Percentiles rank a stretch among this genome's conserved stretches.
Conservation (phyloP, 2,329 filamentous ascomycete species). For the Didymella lethalis region DNA sequence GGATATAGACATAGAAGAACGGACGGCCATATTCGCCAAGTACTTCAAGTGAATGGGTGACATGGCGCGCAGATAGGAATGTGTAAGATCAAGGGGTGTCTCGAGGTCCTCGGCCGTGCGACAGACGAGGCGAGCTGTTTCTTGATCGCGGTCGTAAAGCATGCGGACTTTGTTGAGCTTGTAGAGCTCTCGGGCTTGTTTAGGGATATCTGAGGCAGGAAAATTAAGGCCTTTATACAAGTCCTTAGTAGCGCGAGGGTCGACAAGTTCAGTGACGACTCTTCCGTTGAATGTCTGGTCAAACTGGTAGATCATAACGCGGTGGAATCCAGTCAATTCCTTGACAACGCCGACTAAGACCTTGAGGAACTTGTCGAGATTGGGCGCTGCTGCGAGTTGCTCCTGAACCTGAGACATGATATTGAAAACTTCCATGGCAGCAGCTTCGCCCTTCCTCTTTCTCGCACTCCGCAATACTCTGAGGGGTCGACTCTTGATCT, state of each 20-base stretch:
- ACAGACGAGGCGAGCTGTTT: slow-evolving; percentile 83
- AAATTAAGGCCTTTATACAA: slow-evolving; percentile 89
- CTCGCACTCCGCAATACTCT: slow-evolving; percentile 77
- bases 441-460: slow-evolving; percentile 77
- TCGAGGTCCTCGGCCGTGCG: slow-evolving; percentile 76
- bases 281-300: slow-evolving; percentile 82
- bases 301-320: slow-evolving; percentile 93
- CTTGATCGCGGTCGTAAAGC: slow-evolving; percentile 82
- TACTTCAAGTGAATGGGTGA: slow-evolving; percentile 91
- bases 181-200: slow-evolving; percentile 87
- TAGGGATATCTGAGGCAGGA: slow-evolving; percentile 85
- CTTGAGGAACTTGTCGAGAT: slow-evolving; percentile 77
- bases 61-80: slow-evolving; percentile 86
- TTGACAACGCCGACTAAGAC: slow-evolving; percentile 86
- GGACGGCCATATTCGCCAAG: slow-evolving; percentile 84
- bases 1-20: slow-evolving; percentile 94
- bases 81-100: slow-evolving; percentile 79
- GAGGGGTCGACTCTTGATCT: slow-evolving; percentile 78
- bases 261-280: slow-evolving; percentile 86
- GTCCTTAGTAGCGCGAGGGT: slow-evolving; percentile 79
- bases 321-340: slow-evolving; percentile 88
- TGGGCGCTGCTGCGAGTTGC: slow-evolving; percentile 76
- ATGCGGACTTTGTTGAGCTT: slow-evolving; percentile 89
- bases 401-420: slow-evolving; percentile 93
- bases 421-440: slow-evolving; percentile 88